Evolutionary conservation across 1,284 basidiomycete genomes (phyloP).

Genomic region (Naganishia liquefaciens): DNA sequence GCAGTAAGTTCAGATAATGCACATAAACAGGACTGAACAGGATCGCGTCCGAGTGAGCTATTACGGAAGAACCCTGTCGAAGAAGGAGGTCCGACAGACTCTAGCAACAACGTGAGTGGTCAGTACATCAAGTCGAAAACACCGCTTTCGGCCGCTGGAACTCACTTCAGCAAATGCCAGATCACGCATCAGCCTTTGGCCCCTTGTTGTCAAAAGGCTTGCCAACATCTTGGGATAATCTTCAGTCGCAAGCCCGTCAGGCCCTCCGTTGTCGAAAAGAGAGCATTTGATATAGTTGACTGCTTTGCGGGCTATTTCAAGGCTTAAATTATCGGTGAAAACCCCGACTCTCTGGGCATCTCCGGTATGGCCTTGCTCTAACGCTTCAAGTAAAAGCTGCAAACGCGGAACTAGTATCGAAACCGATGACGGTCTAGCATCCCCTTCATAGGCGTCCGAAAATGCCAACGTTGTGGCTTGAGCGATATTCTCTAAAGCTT

Average conservation of each 20-base stretch:
- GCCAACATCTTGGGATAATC: slow-evolving; percentile 24
- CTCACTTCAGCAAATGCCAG: slow-evolving; percentile 13
- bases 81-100: slow-evolving; percentile 3
- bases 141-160: background rate
- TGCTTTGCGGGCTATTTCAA: background rate
- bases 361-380: slow-evolving; percentile 14
- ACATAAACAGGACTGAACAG: slow-evolving; percentile 12
- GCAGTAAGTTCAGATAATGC: slow-evolving; percentile 15
- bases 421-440: background rate
- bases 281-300: background rate
- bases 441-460: background rate
- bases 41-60: slow-evolving; percentile 1
- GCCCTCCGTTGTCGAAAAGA: background rate
- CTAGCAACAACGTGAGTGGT: background rate
- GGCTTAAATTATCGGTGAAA: slow-evolving; percentile 2
- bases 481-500: background rate
- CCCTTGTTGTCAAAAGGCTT: slow-evolving; percentile 4
- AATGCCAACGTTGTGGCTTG: background rate
- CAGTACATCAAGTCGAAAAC: background rate
- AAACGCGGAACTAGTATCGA: slow-evolving; percentile 9
- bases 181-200: background rate
- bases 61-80: background rate
- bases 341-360: background rate
- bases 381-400: slow-evolving; percentile 15
- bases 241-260: slow-evolving; percentile 11